Percentiles rank a stretch among this genome's conserved stretches.
These are phyloP conservation scores for Penicillium sp. DNA, from an alignment of 2,329 filamentous ascomycete genomes.

Conservation along the genomic window DNA sequence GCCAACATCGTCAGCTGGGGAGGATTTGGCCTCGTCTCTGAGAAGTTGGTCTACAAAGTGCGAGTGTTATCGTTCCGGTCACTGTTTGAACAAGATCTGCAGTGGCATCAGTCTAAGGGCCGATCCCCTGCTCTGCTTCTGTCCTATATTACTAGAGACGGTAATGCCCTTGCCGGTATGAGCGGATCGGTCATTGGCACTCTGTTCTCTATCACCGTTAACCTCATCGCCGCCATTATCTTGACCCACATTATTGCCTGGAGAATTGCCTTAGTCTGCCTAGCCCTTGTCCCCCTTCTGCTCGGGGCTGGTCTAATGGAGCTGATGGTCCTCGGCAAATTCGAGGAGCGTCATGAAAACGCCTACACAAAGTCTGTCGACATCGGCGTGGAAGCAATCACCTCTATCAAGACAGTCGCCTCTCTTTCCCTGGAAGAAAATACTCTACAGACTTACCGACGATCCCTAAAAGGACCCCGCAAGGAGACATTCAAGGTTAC, in stretches of 20 bases:
- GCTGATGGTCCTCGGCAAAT: constrained; percentile 50
- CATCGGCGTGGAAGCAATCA: constrained; percentile 46
- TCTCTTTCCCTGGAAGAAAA: constrained; percentile 46
- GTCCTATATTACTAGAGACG: constrained; percentile 61
- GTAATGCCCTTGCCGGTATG: constrained; percentile 57
- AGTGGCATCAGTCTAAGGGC: constrained; percentile 61
- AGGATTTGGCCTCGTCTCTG: constrained; percentile 51
- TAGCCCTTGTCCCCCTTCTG: constrained; percentile 60
- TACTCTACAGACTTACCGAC: constrained; percentile 39
- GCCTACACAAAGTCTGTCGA: constrained; percentile 46
- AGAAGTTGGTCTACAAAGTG: constrained; percentile 57
- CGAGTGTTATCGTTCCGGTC: constrained; percentile 57
- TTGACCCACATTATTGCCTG: constrained; percentile 63
- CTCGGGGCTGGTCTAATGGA: constrained; percentile 62
- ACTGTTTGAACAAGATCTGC: constrained; percentile 56
- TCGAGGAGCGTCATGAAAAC: constrained; percentile 48
- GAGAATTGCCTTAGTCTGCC: constrained; percentile 65
- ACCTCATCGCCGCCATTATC: constrained; percentile 59
- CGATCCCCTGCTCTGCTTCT: constrained; percentile 56
- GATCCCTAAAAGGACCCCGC: constrained; percentile 40
- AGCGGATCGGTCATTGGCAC: constrained; percentile 64
- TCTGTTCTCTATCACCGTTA: constrained; percentile 58
- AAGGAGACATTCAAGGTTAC: constrained; percentile 45
- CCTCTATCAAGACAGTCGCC: constrained; percentile 46
- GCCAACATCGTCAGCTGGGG: constrained; percentile 55